Evolutionary conservation across 192 early-diverging fungal species (phyloP).

Genomic region (Dispira simplex): DNA sequence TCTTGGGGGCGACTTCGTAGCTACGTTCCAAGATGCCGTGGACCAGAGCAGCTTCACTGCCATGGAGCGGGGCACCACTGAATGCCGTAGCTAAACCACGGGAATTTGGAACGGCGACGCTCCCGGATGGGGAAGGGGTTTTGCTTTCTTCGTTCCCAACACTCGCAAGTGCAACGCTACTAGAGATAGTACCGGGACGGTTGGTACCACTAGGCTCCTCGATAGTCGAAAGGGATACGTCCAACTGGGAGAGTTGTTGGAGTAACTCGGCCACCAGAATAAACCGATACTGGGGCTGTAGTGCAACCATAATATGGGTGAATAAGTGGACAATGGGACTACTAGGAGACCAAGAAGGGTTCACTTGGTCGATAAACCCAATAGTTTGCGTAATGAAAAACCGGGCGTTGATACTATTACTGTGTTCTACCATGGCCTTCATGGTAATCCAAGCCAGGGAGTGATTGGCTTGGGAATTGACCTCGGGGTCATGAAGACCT

Average conservation of each 20-base stretch:
- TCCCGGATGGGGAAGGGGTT: neutral
- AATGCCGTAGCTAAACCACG: neutral
- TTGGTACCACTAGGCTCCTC: constrained; percentile 16
- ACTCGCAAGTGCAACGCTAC: constrained; percentile 13
- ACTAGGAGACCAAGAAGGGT: neutral
- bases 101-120: constrained; percentile 1
- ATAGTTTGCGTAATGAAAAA: constrained; percentile 1
- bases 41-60: neutral
- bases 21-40: neutral
- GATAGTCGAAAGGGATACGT: constrained; percentile 19
- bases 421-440: constrained; percentile 7
- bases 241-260: constrained; percentile 18
- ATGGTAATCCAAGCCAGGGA: constrained; percentile 8
- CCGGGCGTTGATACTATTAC: neutral
- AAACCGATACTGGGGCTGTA: constrained; percentile 15
- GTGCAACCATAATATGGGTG: constrained; percentile 1
- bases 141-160: constrained; percentile 4
- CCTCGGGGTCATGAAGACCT: neutral
- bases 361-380: neutral
- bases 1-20: constrained; percentile 12
- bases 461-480: neutral
- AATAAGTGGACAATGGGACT: constrained; percentile 4
- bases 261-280: constrained; percentile 26
- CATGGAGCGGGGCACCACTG: neutral
- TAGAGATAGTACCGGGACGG: constrained; percentile 19